Conservation (phyloP, 495 filamentous ascomycete species). For the Talaromyces ruber region DNA sequence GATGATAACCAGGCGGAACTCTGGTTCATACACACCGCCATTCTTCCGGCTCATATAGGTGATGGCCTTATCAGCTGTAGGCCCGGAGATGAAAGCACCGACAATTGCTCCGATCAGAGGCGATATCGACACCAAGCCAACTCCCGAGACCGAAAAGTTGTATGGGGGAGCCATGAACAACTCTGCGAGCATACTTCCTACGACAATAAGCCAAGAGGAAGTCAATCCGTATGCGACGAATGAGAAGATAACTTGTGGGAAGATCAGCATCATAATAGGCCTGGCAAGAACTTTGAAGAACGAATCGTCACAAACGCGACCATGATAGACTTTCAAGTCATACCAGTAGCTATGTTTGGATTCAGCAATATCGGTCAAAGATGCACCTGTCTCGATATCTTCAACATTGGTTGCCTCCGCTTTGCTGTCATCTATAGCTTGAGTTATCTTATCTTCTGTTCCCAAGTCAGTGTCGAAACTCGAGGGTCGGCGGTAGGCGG, state of each 20-base stretch:
- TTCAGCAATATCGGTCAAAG: too few relatives aligned
- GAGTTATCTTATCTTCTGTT: too few relatives aligned
- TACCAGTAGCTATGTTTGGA: too few relatives aligned
- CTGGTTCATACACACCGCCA: conserved; percentile 44
- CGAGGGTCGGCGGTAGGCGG: too few relatives aligned
- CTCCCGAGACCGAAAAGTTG: conserved; percentile 40
- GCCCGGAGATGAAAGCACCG: conserved; percentile 40
- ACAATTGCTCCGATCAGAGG: conserved; percentile 43
- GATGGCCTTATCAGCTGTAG: conserved; percentile 43
- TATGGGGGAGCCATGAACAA: conserved; percentile 44
- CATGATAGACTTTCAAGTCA: too few relatives aligned
- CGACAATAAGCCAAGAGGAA: conserved; percentile 44
- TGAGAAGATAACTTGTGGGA: conserved; percentile 45
- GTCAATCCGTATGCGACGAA: conserved; percentile 45
- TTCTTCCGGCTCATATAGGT: conserved; percentile 37
- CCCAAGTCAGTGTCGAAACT: too few relatives aligned
- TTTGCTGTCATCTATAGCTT: too few relatives aligned
- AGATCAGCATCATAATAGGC: conserved; percentile 42
- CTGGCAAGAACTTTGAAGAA: conserved; percentile 27
- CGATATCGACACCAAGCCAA: conserved; percentile 40
- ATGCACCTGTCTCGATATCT: too few relatives aligned
- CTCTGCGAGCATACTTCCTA: conserved; percentile 42
- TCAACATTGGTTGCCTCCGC: too few relatives aligned
- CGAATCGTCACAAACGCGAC: too few relatives aligned
- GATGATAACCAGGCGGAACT: conserved; percentile 45